These are phyloP conservation scores for Solanum infundibuliforme DNA, from an alignment of 257 asterid species.

Conservation along the genomic window DNA sequence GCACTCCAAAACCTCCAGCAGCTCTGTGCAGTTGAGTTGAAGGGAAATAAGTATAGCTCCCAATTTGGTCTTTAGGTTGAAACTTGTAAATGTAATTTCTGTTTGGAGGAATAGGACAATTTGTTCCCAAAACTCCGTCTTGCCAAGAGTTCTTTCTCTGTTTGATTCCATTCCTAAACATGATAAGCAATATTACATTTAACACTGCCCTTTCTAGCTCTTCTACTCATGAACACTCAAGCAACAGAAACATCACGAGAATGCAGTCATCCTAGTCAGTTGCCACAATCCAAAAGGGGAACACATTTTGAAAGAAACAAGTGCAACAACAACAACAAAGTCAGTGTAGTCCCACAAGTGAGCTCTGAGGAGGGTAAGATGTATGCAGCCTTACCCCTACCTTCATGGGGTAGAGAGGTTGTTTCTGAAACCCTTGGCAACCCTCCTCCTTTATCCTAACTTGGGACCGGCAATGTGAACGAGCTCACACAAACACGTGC, in stretches of 20 bases:
- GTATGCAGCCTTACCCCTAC: background rate
- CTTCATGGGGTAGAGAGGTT: background rate
- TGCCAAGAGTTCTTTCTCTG: slow-evolving; percentile 89
- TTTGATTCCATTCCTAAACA: slow-evolving; percentile 64
- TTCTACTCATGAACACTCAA: background rate
- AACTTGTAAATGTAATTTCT: slow-evolving; percentile 61
- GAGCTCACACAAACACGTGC: background rate
- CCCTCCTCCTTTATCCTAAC: background rate
- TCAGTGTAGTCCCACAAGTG: background rate
- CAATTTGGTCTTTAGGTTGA: slow-evolving; percentile 75
- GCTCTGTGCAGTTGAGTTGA: slow-evolving; percentile 74
- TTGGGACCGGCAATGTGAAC: background rate
- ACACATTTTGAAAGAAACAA: background rate
- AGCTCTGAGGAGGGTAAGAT: background rate
- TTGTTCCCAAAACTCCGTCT: slow-evolving; percentile 80
- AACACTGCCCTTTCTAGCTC: background rate
- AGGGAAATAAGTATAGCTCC: slow-evolving; percentile 73
- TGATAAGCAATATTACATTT: background rate
- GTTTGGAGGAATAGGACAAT: slow-evolving; percentile 67
- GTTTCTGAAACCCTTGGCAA: background rate
- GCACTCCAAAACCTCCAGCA: slow-evolving; percentile 65
- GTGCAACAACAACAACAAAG: background rate
- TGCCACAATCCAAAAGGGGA: background rate
- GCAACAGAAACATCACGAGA: background rate
- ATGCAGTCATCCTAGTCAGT: background rate